A percentile compares a stretch with the other conserved stretches of the same genome.
These are phyloP conservation scores for Penicillium bialowiezense DNA, from an alignment of 495 filamentous ascomycete species.

Conservation along the genomic window DNA sequence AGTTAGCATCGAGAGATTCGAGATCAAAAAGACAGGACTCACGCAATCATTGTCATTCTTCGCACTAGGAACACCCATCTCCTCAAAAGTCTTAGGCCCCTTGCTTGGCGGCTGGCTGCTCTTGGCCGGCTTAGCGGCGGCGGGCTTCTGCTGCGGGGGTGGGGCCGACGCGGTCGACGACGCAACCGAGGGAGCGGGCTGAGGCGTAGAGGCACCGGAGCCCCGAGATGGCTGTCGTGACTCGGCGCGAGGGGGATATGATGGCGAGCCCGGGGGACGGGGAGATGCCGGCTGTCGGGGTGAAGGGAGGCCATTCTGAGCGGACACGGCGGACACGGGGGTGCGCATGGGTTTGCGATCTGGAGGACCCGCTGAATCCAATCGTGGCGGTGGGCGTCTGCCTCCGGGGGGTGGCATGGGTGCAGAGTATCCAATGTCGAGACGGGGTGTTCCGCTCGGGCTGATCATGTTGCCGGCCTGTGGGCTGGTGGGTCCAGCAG, in stretches of 20 bases:
- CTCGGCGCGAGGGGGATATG: slow-evolving; percentile 33
- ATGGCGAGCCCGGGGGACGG: slow-evolving; percentile 29
- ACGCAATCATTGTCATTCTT: slow-evolving; percentile 88
- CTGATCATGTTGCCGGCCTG: slow-evolving; percentile 21
- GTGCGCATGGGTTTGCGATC: slow-evolving; percentile 36
- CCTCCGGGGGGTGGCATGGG: slow-evolving; percentile 43
- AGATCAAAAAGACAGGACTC: slow-evolving; percentile 43
- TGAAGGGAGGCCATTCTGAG: slow-evolving; percentile 19
- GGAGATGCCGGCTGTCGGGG: slow-evolving; percentile 30
- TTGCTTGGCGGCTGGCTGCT: slow-evolving; percentile 57
- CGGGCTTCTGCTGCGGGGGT: slow-evolving; percentile 22
- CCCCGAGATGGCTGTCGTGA: slow-evolving; percentile 32
- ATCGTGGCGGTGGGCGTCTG: slow-evolving; percentile 33
- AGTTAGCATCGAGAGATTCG: slow-evolving; percentile 25
- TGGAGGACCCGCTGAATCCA: slow-evolving; percentile 31
- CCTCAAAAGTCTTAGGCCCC: slow-evolving; percentile 95
- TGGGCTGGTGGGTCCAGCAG: slow-evolving; percentile 29
- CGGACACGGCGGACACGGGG: slow-evolving; percentile 28
- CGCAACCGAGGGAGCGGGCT: slow-evolving; percentile 23
- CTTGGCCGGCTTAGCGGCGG: slow-evolving; percentile 26
- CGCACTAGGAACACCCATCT: slow-evolving; percentile 86
- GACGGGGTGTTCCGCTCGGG: slow-evolving; percentile 34
- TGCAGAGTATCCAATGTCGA: slow-evolving; percentile 55
- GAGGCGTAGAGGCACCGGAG: slow-evolving; percentile 31
- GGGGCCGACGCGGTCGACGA: slow-evolving; percentile 21